Evolutionary conservation across 1,139 yeast species (phyloP).

Genomic region (Geotrichum histeridarum): DNA sequence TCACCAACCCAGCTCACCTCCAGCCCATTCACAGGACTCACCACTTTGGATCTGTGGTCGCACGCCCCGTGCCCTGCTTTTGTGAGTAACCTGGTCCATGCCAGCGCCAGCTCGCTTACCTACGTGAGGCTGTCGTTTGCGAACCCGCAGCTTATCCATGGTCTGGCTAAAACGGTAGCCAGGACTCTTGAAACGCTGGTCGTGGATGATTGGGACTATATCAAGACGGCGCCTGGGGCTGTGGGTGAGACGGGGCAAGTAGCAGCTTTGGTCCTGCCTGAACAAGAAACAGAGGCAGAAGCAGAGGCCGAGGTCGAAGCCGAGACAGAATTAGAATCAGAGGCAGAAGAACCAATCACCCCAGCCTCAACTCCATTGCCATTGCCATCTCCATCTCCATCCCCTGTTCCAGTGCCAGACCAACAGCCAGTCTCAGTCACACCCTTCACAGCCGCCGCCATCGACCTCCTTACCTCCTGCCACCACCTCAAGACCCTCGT

Average conservation of each 20-base stretch:
- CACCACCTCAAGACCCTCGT: slow-evolving; percentile 2
- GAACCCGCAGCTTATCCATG: neutral
- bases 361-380: neutral
- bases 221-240: neutral
- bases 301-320: neutral
- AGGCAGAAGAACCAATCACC: neutral
- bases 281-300: neutral
- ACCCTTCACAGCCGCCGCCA: neutral
- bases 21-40: slow-evolving; percentile 1
- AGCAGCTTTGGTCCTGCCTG: neutral
- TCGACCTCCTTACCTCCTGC: neutral
- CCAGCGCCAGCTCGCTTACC: neutral
- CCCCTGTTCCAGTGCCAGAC: neutral
- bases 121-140: neutral
- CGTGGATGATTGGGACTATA: slow-evolving; percentile 6
- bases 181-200: neutral
- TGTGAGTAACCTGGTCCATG: neutral
- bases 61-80: neutral
- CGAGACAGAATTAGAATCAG: neutral
- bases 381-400: neutral
- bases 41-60: slow-evolving; percentile 4
- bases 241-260: neutral
- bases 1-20: neutral
- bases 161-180: neutral
- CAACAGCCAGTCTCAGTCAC: neutral